A percentile compares a stretch with the other conserved stretches of the same genome.
Evolutionary conservation across 2,329 filamentous ascomycete genomes (phyloP).

Genomic region (Chaetothyriales sp.): DNA sequence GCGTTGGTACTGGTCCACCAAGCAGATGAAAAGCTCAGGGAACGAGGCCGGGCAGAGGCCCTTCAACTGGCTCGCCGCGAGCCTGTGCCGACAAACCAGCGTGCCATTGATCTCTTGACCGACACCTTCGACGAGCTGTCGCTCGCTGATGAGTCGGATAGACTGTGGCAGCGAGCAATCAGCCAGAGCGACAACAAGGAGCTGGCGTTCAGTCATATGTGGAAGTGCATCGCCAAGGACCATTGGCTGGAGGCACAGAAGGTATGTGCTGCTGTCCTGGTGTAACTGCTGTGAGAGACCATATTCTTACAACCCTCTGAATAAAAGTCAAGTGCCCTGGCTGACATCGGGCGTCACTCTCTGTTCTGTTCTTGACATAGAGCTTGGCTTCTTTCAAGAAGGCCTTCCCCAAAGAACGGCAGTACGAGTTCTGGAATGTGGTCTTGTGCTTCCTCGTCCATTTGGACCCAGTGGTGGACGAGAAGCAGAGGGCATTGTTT

Average conservation of each 20-base stretch:
- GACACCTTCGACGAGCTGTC: slow-evolving; percentile 25
- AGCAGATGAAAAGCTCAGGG: slow-evolving; percentile 27
- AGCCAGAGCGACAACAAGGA: slow-evolving; percentile 29
- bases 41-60: slow-evolving; percentile 30
- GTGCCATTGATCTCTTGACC: slow-evolving; percentile 27
- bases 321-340: not conserved
- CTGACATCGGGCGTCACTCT: not conserved
- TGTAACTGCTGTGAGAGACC: not conserved
- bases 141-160: slow-evolving; percentile 22
- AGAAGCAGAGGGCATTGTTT: slow-evolving; percentile 31
- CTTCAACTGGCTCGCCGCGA: slow-evolving; percentile 27
- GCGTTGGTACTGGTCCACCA: slow-evolving; percentile 19
- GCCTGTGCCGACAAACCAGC: not conserved
- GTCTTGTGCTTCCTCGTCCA: slow-evolving; percentile 31
- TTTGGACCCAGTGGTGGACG: slow-evolving; percentile 23
- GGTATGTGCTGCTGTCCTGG: slow-evolving; percentile 21
- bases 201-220: slow-evolving; percentile 31
- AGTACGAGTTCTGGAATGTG: slow-evolving; percentile 36
- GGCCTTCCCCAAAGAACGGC: slow-evolving; percentile 32
- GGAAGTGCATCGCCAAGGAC: slow-evolving; percentile 24
- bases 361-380: not conserved
- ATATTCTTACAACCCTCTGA: not conserved
- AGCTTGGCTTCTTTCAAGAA: slow-evolving; percentile 15
- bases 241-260: slow-evolving; percentile 35
- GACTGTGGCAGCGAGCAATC: slow-evolving; percentile 34